These are phyloP conservation scores for Solanum ossicruentum DNA, from an alignment of 257 asterid genomes.

Conservation along the genomic window DNA sequence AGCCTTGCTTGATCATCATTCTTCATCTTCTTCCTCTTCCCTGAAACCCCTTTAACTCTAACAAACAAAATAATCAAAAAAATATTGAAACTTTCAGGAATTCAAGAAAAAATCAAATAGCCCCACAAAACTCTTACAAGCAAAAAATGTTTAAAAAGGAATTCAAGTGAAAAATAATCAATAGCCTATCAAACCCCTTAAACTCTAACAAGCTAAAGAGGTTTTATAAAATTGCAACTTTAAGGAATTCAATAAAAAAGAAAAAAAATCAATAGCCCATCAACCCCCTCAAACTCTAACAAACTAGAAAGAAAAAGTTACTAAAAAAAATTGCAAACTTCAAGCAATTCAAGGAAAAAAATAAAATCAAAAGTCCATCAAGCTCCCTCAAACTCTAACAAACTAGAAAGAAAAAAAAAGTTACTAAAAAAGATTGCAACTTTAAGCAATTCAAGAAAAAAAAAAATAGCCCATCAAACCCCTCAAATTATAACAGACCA, in stretches of 20 bases:
- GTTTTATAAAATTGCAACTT: neutral
- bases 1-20: conserved; percentile 72
- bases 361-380: neutral
- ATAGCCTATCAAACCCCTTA: neutral
- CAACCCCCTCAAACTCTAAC: too few species aligned
- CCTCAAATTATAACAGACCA: neutral
- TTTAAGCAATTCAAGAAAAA: neutral
- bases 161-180: neutral
- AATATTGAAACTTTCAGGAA: neutral
- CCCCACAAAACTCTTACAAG: neutral
- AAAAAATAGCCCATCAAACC: neutral
- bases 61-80: neutral
- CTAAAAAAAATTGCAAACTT: too few species aligned
- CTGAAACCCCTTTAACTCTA: neutral
- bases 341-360: too few species aligned
- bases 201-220: neutral
- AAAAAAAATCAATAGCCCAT: neutral
- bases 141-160: neutral
- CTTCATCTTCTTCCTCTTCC: conserved; percentile 32
- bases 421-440: too few species aligned
- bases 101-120: neutral
- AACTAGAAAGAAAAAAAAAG: neutral
- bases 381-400: too few species aligned
- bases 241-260: neutral
- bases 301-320: too few species aligned